Evolutionary conservation across 2,329 filamentous ascomycete species (phyloP).

Genomic region (Venturia carpophila): DNA sequence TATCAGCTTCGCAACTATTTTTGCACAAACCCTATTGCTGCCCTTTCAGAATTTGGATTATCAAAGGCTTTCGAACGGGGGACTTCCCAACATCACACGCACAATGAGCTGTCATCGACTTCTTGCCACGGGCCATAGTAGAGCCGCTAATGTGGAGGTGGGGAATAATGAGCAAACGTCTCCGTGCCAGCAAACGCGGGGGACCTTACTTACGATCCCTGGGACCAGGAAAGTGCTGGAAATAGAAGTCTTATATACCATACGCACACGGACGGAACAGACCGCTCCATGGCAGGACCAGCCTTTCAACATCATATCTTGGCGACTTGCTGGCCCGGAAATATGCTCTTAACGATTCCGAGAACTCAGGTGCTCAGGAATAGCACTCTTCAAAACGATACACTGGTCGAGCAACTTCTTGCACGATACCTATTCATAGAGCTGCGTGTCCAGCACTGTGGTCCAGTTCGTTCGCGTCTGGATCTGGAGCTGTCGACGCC

Average conservation of each 20-base stretch:
- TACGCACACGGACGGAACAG: background rate
- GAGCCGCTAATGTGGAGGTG: background rate
- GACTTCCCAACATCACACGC: background rate
- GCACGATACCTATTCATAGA: too few relatives aligned
- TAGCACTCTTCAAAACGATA: too few relatives aligned
- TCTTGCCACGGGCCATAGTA: background rate
- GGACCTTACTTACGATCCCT: background rate
- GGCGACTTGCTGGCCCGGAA: background rate
- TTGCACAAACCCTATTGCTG: background rate
- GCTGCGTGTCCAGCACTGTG: too few relatives aligned
- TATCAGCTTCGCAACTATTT: background rate
- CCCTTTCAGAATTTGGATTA: background rate
- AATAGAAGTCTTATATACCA: background rate
- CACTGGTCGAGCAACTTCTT: too few relatives aligned
- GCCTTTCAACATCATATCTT: background rate
- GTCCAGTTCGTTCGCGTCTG: too few relatives aligned
- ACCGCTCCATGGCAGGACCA: background rate
- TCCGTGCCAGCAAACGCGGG: background rate
- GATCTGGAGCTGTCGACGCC: too few relatives aligned
- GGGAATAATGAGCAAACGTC: background rate
- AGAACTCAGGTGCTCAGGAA: background rate
- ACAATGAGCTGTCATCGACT: background rate
- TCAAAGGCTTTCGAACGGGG: background rate
- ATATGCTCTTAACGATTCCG: background rate
- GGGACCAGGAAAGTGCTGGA: background rate